Evolutionary conservation across 2,329 filamentous ascomycete species (phyloP), one percentile per base, ranked within the genome.

Genomic region (Penicillium sp.): DNA sequence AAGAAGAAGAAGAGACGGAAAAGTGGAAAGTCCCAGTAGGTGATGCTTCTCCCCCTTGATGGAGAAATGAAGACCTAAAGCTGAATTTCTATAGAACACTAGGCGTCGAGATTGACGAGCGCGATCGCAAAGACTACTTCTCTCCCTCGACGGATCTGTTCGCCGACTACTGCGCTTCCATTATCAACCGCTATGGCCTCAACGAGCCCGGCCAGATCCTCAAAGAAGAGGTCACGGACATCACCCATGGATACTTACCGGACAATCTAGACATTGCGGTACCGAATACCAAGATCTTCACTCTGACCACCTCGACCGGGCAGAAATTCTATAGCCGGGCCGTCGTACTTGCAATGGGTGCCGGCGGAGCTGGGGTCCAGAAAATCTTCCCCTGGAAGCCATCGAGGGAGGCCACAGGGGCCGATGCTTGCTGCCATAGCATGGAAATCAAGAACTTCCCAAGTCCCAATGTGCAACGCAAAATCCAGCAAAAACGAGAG

Each of bases 1-100:
- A 83, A 85, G 59, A 80, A 78, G 72, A 89, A 88, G 79, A 92
- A 91, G 80, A 88, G 87, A 77, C 90, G 90, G 77, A 85, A 86
- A 73, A 75, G 63, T 67, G 76, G 60, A 75, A 65, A 77, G 77
- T 71, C 81, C 80, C 81, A 81, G 75, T 68, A 39, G 54, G 63
- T 66, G 15, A 4, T 12, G 28, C 5, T 22, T 52, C 22, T 22
- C 4, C 22, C 22, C 22, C 54, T 17, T 17, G 5, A 25, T 41
- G 49, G 17, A 41, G 25, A 28, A 28, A 54, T 1, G 2, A 17
- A 48, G 28, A 22, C 37, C 58, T n/a, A 64, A 72, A 20, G 1
- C 7, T 8, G 11, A 0, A 4, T 4, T n/a, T 1, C 5, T 20
- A 7, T 69, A 67, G 45, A 20, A 61, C 55, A 6, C 45, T 64